Percentiles rank a stretch among this genome's conserved stretches.
phyloP scores from a whole-genome alignment of 768 basidiomycete genomes.

The Suillus subaureus region DNA sequence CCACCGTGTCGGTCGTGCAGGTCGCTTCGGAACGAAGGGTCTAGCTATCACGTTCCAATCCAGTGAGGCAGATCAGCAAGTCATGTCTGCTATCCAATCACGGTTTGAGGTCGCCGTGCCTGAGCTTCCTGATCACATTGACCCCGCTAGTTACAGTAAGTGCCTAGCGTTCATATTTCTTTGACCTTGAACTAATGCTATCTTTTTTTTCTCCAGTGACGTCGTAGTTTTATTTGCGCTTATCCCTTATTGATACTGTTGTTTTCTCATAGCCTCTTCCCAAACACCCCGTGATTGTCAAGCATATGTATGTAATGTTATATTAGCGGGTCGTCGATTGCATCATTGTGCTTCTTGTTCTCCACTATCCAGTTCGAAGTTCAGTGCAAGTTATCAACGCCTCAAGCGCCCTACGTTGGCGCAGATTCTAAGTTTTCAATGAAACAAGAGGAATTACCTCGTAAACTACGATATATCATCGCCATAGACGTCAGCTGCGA shows the following conservation, averaged over 20 bases:
- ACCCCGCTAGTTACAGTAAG: slow-evolving; percentile 94
- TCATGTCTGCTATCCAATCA: slow-evolving; percentile 93
- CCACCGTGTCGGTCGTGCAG: slow-evolving; percentile 98
- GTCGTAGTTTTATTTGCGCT: slow-evolving; percentile 38
- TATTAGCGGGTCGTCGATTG: slow-evolving; percentile 16
- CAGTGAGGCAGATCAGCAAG: slow-evolving; percentile 89
- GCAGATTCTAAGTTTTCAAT: background rate
- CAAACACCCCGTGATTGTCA: slow-evolving; percentile 10
- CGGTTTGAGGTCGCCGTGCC: slow-evolving; percentile 97
- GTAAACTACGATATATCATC: background rate
- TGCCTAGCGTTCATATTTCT: slow-evolving; percentile 21
- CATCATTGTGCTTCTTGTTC: slow-evolving; percentile 6
- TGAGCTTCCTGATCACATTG: slow-evolving; percentile 91
- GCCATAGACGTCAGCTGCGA: background rate
- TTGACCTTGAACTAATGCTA: background rate
- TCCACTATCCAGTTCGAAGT: background rate
- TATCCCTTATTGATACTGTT: slow-evolving; percentile 12
- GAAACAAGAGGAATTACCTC: background rate
- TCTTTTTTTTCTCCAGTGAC: slow-evolving; percentile 37
- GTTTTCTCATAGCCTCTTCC: slow-evolving; percentile 3
- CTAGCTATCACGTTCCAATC: slow-evolving; percentile 97
- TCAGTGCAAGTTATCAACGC: background rate
- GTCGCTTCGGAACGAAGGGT: slow-evolving; percentile 99
- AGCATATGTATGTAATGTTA: slow-evolving; percentile 24
- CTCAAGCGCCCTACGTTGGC: background rate